Conservation (phyloP, 208 protist genomes). For the Angomonas ambiguus region DNA sequence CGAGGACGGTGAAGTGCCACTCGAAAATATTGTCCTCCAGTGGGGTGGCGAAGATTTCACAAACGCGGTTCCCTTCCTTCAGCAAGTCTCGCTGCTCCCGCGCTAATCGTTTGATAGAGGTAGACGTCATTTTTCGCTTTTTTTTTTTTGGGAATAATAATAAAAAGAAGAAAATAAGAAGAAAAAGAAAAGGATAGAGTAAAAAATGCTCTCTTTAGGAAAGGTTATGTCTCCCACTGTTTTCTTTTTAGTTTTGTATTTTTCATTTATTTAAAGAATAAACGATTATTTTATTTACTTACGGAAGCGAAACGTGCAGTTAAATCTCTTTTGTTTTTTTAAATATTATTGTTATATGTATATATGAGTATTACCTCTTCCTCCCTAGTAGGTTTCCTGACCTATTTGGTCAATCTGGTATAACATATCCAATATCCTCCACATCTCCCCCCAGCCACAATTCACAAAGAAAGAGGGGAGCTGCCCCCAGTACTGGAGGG, state of each 20-base stretch:
- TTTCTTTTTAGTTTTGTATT: constrained; percentile 14
- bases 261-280: constrained; percentile 13
- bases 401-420: too few relatives aligned
- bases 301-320: too few relatives aligned
- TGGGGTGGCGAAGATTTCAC: constrained; percentile 57
- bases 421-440: too few relatives aligned
- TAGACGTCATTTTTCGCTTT: constrained; percentile 17
- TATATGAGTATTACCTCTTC: too few relatives aligned
- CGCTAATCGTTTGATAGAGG: constrained; percentile 69
- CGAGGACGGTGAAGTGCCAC: constrained; percentile 98
- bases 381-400: too few relatives aligned
- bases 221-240: too few relatives aligned
- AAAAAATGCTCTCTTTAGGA: constrained; percentile 11
- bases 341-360: not conserved
- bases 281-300: too few relatives aligned
- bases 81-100: constrained; percentile 52
- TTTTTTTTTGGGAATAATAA: constrained; percentile 19
- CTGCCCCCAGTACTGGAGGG: too few relatives aligned
- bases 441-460: too few relatives aligned
- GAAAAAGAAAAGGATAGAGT: constrained; percentile 8
- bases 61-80: constrained; percentile 31
- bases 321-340: too few relatives aligned
- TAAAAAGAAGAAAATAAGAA: constrained; percentile 8
- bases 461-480: too few relatives aligned
- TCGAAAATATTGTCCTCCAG: constrained; percentile 96